A percentile compares a stretch with the other conserved stretches of the same genome.
Conservation (phyloP, 352 stramenopile species). For the Pythium folliculosum region DNA sequence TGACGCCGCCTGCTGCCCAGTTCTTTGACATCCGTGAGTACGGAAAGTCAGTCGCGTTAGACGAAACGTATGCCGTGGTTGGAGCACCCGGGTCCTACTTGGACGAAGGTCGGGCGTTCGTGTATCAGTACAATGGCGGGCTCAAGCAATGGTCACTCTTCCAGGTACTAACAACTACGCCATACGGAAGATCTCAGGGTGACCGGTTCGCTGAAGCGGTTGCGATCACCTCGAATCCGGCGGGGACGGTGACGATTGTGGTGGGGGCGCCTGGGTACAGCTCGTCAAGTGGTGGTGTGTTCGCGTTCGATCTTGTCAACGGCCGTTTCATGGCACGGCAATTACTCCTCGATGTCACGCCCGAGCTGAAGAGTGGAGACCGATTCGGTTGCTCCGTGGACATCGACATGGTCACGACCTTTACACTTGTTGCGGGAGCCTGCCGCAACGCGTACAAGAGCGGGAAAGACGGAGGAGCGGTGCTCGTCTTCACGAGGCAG, state of each 20-base stretch:
- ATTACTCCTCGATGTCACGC: conserved; percentile 49
- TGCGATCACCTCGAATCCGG: conserved; percentile 50
- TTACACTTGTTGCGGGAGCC: conserved; percentile 69
- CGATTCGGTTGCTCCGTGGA: conserved; percentile 70
- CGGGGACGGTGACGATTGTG: conserved; percentile 49
- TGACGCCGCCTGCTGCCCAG: conserved; percentile 41
- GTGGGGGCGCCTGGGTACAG: conserved; percentile 75
- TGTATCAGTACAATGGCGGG: conserved; percentile 68
- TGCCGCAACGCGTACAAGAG: conserved; percentile 42
- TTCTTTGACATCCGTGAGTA: conserved; percentile 60
- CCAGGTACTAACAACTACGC: conserved; percentile 56
- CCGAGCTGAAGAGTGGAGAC: conserved; percentile 54
- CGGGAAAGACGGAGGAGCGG: conserved; percentile 47
- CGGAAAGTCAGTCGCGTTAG: conserved; percentile 48
- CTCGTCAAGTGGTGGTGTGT: conserved; percentile 53
- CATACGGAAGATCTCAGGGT: conserved; percentile 42
- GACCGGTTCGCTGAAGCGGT: conserved; percentile 77
- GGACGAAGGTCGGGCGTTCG: conserved; percentile 65
- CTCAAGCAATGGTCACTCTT: conserved; percentile 56
- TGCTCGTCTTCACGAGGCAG: conserved; percentile 54
- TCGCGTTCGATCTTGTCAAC: conserved; percentile 70
- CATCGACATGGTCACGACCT: conserved; percentile 72
- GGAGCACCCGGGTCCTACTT: conserved; percentile 58
- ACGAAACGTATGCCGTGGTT: conserved; percentile 54
- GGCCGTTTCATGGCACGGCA: conserved; percentile 66